Conservation (phyloP, 73 alveolate species). For the Paramecium bursaria region DNA sequence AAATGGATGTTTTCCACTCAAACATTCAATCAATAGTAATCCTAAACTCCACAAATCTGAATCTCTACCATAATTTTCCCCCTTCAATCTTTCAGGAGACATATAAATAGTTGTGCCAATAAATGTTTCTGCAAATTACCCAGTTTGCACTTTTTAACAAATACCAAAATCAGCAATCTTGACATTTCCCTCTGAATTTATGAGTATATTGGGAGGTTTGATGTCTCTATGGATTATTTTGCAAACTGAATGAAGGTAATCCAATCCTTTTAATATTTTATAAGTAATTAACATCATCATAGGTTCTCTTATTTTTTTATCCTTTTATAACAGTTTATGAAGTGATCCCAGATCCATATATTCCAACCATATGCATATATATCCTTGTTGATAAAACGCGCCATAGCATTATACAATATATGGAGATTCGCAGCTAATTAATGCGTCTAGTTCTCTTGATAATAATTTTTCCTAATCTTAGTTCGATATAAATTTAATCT, state of each 20-base stretch:
- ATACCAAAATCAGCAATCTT: conserved; percentile 95
- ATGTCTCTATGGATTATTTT: conserved; percentile 93
- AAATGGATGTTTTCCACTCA: conserved; percentile 86
- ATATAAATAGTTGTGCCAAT: conserved; percentile 93
- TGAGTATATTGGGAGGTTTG: conserved; percentile 87
- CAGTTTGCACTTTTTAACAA: conserved; percentile 76
- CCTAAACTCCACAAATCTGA: conserved; percentile 97
- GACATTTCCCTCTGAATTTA: conserved; percentile 81
- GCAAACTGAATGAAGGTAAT: conserved; percentile 79
- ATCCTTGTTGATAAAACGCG: conserved; percentile 86
- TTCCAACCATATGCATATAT: conserved; percentile 91
- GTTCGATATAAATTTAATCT: conserved; percentile 69
- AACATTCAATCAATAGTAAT: conserved; percentile 89
- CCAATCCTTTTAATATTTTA: conserved; percentile 82
- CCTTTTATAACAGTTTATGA: conserved; percentile 80
- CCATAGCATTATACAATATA: conserved; percentile 91
- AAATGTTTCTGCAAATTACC: conserved; percentile 80
- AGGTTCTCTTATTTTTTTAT: conserved; percentile 83
- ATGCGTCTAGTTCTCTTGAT: conserved; percentile 76
- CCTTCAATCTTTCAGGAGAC: conserved; percentile 97
- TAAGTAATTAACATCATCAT: conserved; percentile 87
- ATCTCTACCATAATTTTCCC: conserved; percentile 85
- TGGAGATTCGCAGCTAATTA: conserved; percentile 84
- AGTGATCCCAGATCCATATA: conserved; percentile 95
- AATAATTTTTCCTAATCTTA: conserved; percentile 31